Evolutionary conservation across 116 monocot species (phyloP), one percentile per base, ranked within the genome.

Genomic region (Zostera marina): DNA sequence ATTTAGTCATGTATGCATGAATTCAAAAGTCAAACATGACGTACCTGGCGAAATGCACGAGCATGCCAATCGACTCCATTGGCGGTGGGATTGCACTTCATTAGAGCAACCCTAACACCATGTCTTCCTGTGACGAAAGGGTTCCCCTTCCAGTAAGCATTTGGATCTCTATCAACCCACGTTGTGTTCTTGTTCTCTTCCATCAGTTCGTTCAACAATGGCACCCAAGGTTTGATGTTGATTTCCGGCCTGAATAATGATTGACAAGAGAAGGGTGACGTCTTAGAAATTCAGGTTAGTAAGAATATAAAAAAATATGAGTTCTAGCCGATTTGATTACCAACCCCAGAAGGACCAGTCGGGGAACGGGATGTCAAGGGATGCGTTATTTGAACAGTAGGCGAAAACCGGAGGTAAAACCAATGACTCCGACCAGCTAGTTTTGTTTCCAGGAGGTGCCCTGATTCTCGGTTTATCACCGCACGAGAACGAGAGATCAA

Each of bases 301-400:
- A 8, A 8, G 20, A 7, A 49, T 15, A 15, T 49, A 17, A 15
- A 7, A 49, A 8, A 1, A 49, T 8, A 49, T 17, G 26, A 8
- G 26, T 21, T 13, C 11, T 22, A 22, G 22, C 13, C 8, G 17
- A 9, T 19, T 8, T 61, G 8, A 44, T 19, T 65, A 83, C 85
- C 85, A 85, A 47, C 85, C 85, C 85, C 85, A 85, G 77, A 85
- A 85, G 60, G 85, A 85, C 85, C 85, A 85, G 60, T 85, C 85
- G 0, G 85, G 85, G 66, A 85, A 85, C 16, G 76, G 65, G 46
- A 85, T 74, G 57, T 85, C 85, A 4, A 73, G 47, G 3, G 85
- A 80, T 16, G 51, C 2, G 14, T 67, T 64, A 22, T 85, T 77
- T 58, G 68, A 73, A 72, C 85, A 85, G 61, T 80, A 80, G 8